phyloP scores from a whole-genome alignment of 345 rosid genomes.

The Alliaria petiolata region DNA sequence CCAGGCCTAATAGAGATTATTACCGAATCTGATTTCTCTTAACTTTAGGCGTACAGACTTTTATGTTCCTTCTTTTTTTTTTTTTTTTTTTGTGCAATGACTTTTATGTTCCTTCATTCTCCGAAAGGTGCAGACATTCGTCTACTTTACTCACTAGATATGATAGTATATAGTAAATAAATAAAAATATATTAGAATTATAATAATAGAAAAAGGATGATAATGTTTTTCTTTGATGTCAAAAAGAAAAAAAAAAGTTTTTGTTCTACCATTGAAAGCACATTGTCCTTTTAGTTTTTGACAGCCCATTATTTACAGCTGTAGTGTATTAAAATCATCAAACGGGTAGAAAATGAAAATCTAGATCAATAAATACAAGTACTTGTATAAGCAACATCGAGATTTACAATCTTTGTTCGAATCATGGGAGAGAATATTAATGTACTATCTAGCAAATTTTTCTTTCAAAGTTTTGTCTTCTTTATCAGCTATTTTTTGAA shows the following conservation, averaged over 20 bases:
- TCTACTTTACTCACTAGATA: not conserved
- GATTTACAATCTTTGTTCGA: constrained; percentile 19
- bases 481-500: not conserved
- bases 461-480: constrained; percentile 14
- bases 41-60: not conserved
- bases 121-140: not conserved
- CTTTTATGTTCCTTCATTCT: not conserved
- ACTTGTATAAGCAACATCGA: constrained; percentile 23
- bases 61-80: no score
- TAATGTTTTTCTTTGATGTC: not conserved
- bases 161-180: not conserved
- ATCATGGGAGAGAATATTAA: constrained; percentile 30
- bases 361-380: constrained; percentile 20
- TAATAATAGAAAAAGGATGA: not conserved
- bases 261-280: not conserved
- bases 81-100: no score
- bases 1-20: no score
- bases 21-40: no score
- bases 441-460: not conserved
- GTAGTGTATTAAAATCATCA: constrained; percentile 3
- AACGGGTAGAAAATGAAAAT: constrained; percentile 6
- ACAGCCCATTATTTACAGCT: constrained; percentile 16
- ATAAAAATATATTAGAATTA: not conserved
- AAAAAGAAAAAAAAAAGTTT: not conserved
- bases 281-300: not conserved